Evolutionary conservation across 2,329 filamentous ascomycete genomes (phyloP).

Genomic region (Aspergillus candidus): DNA sequence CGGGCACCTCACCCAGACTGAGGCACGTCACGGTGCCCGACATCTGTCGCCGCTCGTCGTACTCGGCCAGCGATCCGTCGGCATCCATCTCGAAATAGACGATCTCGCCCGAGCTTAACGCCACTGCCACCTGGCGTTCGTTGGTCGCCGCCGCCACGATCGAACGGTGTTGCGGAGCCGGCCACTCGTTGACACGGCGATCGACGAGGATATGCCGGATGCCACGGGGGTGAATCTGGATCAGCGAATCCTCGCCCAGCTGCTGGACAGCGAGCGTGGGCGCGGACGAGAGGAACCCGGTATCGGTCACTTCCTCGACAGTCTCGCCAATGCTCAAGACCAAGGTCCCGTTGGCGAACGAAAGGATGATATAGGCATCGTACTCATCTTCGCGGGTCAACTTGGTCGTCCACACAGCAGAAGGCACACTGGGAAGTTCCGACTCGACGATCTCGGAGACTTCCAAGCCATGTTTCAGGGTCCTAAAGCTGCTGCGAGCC

Average conservation of each 20-base stretch:
- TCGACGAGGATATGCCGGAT: constrained; percentile 81
- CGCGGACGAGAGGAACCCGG: constrained; percentile 81
- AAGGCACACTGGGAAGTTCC: constrained; percentile 79
- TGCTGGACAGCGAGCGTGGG: constrained; percentile 90
- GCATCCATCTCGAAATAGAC: constrained; percentile 97
- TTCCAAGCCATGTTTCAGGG: constrained; percentile 84
- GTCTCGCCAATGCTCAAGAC: constrained; percentile 95
- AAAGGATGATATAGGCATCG: constrained; percentile 93
- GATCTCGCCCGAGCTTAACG: constrained; percentile 91
- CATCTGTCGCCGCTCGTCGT: constrained; percentile 92
- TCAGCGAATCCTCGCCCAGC: constrained; percentile 82
- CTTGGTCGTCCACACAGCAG: constrained; percentile 93
- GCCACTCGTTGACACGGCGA: constrained; percentile 83
- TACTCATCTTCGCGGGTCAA: constrained; percentile 73
- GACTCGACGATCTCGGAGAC: constrained; percentile 96
- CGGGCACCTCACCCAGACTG: constrained; percentile 87
- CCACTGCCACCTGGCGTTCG: constrained; percentile 84
- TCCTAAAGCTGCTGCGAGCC: constrained; percentile 83
- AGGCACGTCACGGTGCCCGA: constrained; percentile 90
- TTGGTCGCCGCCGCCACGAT: constrained; percentile 95
- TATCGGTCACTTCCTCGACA: constrained; percentile 91
- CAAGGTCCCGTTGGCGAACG: constrained; percentile 81
- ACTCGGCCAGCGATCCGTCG: constrained; percentile 85
- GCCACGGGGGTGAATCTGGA: constrained; percentile 94
- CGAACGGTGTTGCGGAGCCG: constrained; percentile 83